Evolutionary conservation across 2,329 filamentous ascomycete genomes (phyloP).

Genomic region (Xylaria sp.): DNA sequence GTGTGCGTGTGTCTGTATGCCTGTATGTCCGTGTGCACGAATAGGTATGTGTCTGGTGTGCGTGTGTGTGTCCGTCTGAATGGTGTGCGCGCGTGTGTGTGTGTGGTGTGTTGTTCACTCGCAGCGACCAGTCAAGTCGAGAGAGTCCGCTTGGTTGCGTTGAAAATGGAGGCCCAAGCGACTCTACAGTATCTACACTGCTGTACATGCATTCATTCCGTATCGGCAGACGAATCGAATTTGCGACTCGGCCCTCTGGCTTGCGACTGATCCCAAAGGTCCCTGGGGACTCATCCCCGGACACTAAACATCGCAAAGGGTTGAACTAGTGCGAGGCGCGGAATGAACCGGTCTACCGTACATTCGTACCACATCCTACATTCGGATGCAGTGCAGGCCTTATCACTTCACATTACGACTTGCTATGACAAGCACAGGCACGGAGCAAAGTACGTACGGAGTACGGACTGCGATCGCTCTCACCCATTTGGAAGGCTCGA

Average conservation of each 20-base stretch:
- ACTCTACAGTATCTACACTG: conserved; percentile 3
- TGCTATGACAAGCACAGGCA: background rate
- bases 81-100: conserved; percentile 2
- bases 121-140: conserved; percentile 11
- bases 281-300: conserved; percentile 4
- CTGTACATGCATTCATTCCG: background rate
- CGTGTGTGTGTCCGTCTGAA: background rate
- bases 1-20: background rate
- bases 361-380: conserved; percentile 1
- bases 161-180: conserved; percentile 17
- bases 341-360: conserved; percentile 26
- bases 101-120: conserved; percentile 20
- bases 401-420: conserved; percentile 11
- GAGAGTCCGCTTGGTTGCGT: conserved; percentile 18
- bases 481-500: background rate
- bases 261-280: conserved; percentile 11
- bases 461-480: too few species aligned
- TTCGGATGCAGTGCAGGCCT: background rate
- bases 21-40: conserved; percentile 12
- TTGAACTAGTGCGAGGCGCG: conserved; percentile 14
- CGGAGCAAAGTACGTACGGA: too few species aligned
- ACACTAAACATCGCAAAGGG: conserved; percentile 10
- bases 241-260: conserved; percentile 16
- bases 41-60: conserved; percentile 4
- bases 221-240: conserved; percentile 13